Percentiles rank a stretch among this genome's conserved stretches.
Evolutionary conservation across 164 flowering plant genomes (phyloP).

Genomic region (Litsea cubeba): DNA sequence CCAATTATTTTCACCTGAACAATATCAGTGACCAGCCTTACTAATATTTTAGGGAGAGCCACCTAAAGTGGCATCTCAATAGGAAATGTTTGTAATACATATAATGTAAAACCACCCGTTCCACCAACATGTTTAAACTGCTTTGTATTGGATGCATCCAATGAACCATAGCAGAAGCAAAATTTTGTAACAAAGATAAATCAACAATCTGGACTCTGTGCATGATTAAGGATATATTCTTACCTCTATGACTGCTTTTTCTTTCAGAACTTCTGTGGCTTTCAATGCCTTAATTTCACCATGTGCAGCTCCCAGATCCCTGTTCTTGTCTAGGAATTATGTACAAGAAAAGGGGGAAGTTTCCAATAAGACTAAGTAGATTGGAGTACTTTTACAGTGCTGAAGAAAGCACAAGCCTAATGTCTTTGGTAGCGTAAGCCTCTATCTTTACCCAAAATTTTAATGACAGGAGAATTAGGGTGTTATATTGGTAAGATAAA

Average conservation of each 20-base stretch:
- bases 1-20: background rate
- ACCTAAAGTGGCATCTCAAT: background rate
- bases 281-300: constrained; percentile 66
- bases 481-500: no score
- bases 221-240: background rate
- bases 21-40: background rate
- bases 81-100: background rate
- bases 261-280: constrained; percentile 58
- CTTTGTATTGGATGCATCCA: background rate
- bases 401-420: background rate
- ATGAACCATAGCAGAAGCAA: background rate
- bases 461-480: background rate
- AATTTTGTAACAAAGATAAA: background rate
- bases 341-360: constrained; percentile 1
- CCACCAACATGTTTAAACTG: background rate
- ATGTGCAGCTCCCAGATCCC: constrained; percentile 51
- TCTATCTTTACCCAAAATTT: no score
- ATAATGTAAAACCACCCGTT: background rate
- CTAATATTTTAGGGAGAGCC: background rate
- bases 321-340: constrained; percentile 50
- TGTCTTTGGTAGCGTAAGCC: background rate
- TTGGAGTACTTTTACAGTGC: background rate
- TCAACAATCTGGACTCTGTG: background rate
- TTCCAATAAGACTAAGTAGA: background rate
- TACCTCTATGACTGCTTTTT: constrained; percentile 87